Evolutionary conservation across 1,284 basidiomycete species (phyloP).

Genomic region (Calocybe gambosa): DNA sequence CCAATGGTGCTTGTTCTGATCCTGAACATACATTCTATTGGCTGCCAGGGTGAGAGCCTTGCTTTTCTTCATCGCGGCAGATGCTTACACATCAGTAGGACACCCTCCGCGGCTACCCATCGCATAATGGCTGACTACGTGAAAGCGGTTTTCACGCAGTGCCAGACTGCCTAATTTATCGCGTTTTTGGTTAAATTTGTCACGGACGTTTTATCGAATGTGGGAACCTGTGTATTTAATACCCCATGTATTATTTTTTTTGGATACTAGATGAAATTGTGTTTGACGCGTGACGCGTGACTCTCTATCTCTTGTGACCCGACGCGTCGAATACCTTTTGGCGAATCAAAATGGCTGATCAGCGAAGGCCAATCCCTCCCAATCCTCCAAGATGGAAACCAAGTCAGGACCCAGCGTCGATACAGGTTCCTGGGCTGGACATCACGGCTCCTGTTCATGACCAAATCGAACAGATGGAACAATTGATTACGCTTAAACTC

Average conservation of each 20-base stretch:
- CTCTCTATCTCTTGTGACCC: constrained; percentile 8
- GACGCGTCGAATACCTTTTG: constrained; percentile 9
- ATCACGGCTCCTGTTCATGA: constrained; percentile 68
- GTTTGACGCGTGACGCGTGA: neutral
- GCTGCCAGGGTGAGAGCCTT: constrained; percentile 34
- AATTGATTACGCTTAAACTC: constrained; percentile 85
- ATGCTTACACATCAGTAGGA: constrained; percentile 7
- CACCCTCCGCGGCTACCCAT: constrained; percentile 20
- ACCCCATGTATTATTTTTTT: too few species aligned
- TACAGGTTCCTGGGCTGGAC: constrained; percentile 72
- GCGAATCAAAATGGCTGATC: constrained; percentile 19
- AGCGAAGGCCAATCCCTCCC: constrained; percentile 32
- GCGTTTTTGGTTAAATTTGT: neutral
- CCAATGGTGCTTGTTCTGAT: constrained; percentile 30
- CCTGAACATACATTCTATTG: constrained; percentile 47
- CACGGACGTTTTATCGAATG: neutral
- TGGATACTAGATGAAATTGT: neutral
- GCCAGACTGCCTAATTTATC: constrained; percentile 14
- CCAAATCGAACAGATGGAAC: constrained; percentile 93
- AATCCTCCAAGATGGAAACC: constrained; percentile 63
- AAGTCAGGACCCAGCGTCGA: constrained; percentile 52
- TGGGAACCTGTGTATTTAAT: neutral
- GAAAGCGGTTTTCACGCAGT: constrained; percentile 32
- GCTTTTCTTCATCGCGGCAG: neutral
- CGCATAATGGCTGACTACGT: constrained; percentile 44